These are phyloP conservation scores for Dothiorella sarmentorum DNA, from an alignment of 2,329 filamentous ascomycete species.

Conservation along the genomic window DNA sequence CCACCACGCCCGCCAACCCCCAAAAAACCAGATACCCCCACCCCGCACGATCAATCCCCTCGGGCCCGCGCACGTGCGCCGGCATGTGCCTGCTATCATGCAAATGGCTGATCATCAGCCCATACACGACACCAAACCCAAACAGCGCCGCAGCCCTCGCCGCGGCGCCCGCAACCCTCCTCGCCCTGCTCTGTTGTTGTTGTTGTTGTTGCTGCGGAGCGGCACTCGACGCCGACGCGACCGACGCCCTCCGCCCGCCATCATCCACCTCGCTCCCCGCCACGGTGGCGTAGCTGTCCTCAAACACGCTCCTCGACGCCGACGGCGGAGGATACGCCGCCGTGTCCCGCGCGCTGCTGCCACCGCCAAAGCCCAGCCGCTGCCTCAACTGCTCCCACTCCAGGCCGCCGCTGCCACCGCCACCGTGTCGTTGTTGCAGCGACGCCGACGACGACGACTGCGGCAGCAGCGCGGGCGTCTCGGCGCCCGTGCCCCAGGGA, in stretches of 20 bases:
- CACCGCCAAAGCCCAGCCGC: conserved; percentile 17
- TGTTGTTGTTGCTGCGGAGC: too few species aligned
- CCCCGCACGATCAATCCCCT: conserved; percentile 51
- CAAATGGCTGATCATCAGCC: conserved; percentile 73
- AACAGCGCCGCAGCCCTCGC: conserved; percentile 59
- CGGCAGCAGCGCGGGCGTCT: conserved; percentile 53
- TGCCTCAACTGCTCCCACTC: conserved; percentile 29
- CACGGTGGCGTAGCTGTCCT: too few species aligned
- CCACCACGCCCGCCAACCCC: conserved; percentile 72
- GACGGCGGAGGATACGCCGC: too few species aligned
- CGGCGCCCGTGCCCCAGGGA: conserved; percentile 75
- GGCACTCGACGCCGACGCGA: not conserved
- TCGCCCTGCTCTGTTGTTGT: not conserved
- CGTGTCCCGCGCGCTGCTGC: not conserved
- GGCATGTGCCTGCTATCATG: conserved; percentile 66
- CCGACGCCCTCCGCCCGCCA: not conserved
- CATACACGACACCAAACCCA: conserved; percentile 76
- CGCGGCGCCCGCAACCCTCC: not conserved
- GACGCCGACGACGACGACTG: too few species aligned
- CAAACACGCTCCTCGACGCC: not conserved
- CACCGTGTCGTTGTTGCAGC: too few species aligned
- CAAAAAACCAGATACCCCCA: conserved; percentile 75
- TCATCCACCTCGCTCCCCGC: too few species aligned
- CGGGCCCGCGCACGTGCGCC: conserved; percentile 60
- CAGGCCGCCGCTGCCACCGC: conserved; percentile 19